A percentile compares a stretch with the other conserved stretches of the same genome.
These are phyloP conservation scores for Fistulifera pelliculosa DNA, from an alignment of 108 stramenopile genomes.

Conservation along the genomic window DNA sequence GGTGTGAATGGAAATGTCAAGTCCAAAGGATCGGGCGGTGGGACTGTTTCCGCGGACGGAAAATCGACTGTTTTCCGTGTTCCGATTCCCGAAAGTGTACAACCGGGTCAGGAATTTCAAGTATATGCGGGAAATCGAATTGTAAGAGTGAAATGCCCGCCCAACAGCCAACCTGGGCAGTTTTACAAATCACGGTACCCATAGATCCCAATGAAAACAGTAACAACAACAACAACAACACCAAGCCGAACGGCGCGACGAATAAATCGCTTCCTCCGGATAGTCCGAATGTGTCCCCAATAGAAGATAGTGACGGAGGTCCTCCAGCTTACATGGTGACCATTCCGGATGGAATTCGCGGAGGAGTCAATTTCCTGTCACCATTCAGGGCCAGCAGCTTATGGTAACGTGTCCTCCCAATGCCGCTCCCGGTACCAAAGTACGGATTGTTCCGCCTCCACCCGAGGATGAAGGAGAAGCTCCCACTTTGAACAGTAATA, in stretches of 20 bases:
- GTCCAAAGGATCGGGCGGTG: too few relatives aligned
- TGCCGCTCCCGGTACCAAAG: conserved; percentile 61
- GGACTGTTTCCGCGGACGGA: too few relatives aligned
- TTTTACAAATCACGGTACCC: conserved; percentile 65
- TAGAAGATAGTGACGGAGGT: conserved; percentile 15
- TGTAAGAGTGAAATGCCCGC: conserved; percentile 67
- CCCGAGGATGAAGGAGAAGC: conserved; percentile 8
- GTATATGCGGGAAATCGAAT: conserved; percentile 61
- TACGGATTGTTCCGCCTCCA: conserved; percentile 66
- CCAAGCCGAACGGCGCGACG: background rate
- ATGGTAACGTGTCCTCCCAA: conserved; percentile 85
- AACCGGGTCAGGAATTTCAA: conserved; percentile 78
- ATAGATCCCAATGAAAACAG: conserved; percentile 1
- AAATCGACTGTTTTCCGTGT: conserved; percentile 51
- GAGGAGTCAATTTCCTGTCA: conserved; percentile 71
- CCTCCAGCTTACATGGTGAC: conserved; percentile 72
- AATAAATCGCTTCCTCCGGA: conserved; percentile 20
- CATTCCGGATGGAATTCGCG: conserved; percentile 54
- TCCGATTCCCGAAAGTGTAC: conserved; percentile 52
- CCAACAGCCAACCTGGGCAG: conserved; percentile 49
- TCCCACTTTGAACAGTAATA: conserved; percentile 11
- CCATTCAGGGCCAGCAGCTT: conserved; percentile 68
- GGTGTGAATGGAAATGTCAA: too few relatives aligned
- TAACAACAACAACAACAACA: conserved; percentile 4
- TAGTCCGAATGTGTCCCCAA: conserved; percentile 46